Percentiles rank a stretch among this genome's conserved stretches.
Evolutionary conservation across 2,329 filamentous ascomycete genomes (phyloP).

Genomic region (Aspergillus intermedius): DNA sequence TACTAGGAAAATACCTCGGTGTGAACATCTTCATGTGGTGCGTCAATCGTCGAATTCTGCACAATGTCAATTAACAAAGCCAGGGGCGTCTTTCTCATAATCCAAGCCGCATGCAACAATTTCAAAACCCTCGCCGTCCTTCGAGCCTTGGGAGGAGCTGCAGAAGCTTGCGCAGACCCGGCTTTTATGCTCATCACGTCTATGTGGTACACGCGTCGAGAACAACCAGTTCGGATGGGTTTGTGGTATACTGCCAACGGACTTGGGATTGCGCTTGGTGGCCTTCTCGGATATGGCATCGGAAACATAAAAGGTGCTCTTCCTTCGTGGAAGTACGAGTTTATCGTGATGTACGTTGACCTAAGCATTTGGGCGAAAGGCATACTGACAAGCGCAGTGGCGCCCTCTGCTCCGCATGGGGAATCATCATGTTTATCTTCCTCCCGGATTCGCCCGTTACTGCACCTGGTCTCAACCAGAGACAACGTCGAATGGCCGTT

Average conservation of each 20-base stretch:
- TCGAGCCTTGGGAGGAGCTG: slow-evolving; percentile 51
- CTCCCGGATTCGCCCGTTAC: slow-evolving; percentile 54
- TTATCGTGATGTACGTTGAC: slow-evolving; percentile 51
- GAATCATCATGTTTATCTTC: slow-evolving; percentile 51
- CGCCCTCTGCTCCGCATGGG: slow-evolving; percentile 54
- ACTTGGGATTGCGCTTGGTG: slow-evolving; percentile 53
- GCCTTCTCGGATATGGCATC: slow-evolving; percentile 53
- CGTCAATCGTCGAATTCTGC: not conserved
- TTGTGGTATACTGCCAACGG: slow-evolving; percentile 57
- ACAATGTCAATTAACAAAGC: not conserved
- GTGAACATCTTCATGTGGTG: slow-evolving; percentile 54
- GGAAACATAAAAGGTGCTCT: slow-evolving; percentile 53
- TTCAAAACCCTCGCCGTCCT: slow-evolving; percentile 52
- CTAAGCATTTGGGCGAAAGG: not conserved
- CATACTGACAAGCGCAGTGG: slow-evolving; percentile 20
- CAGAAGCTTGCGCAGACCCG: slow-evolving; percentile 54
- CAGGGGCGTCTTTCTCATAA: slow-evolving; percentile 46
- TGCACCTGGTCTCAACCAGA: slow-evolving; percentile 45
- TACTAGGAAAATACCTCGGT: slow-evolving; percentile 46
- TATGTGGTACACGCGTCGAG: slow-evolving; percentile 59
- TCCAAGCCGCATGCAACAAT: slow-evolving; percentile 49
- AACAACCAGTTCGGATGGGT: slow-evolving; percentile 57
- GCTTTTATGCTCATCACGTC: slow-evolving; percentile 59
- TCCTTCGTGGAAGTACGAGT: slow-evolving; percentile 61
- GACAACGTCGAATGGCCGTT: slow-evolving; percentile 51